These are phyloP conservation scores for Phoenix dactylifera DNA, from an alignment of 176 grass and related monocot genomes.

Conservation along the genomic window DNA sequence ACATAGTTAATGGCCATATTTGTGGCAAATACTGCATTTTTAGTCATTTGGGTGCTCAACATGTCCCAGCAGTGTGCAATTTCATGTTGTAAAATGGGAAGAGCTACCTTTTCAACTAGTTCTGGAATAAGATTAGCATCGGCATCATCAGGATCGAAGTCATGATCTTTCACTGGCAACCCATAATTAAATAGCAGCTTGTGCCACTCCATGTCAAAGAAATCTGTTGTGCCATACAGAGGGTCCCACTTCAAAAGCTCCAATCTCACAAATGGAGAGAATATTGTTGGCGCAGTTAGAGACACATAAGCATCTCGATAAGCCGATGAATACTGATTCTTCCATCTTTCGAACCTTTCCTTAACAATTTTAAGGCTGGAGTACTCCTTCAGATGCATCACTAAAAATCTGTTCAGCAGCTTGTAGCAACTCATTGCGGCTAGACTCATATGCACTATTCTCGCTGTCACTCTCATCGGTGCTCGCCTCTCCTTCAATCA, in stretches of 20 bases:
- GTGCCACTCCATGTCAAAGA: slow-evolving; percentile 80
- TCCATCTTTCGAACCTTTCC: slow-evolving; percentile 92
- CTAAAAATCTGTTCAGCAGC: slow-evolving; percentile 59
- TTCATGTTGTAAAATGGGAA: slow-evolving; percentile 88
- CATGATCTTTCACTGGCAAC: slow-evolving; percentile 13
- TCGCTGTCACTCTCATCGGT: slow-evolving; percentile 97
- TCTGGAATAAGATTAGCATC: slow-evolving; percentile 57
- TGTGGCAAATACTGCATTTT: slow-evolving; percentile 47
- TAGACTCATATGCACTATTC: slow-evolving; percentile 64
- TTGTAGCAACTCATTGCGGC: slow-evolving; percentile 65
- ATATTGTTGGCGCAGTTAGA: slow-evolving; percentile 50
- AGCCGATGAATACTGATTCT: slow-evolving; percentile 44
- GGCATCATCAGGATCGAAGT: slow-evolving; percentile 28
- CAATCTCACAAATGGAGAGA: slow-evolving; percentile 72
- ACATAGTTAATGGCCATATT: slow-evolving; percentile 64
- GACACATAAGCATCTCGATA: slow-evolving; percentile 85
- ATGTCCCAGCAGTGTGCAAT: slow-evolving; percentile 88
- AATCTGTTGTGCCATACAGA: slow-evolving; percentile 47
- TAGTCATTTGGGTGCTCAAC: slow-evolving; percentile 59
- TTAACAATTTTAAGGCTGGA: slow-evolving; percentile 74
- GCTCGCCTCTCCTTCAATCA: slow-evolving; percentile 87
- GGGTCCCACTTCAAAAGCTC: slow-evolving; percentile 97
- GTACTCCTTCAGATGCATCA: slow-evolving; percentile 94
- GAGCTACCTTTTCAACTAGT: slow-evolving; percentile 83
- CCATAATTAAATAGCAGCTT: slow-evolving; percentile 63